phyloP scores from a whole-genome alignment of 805 yeast species.

The Maudiozyma serrabonitensis region DNA sequence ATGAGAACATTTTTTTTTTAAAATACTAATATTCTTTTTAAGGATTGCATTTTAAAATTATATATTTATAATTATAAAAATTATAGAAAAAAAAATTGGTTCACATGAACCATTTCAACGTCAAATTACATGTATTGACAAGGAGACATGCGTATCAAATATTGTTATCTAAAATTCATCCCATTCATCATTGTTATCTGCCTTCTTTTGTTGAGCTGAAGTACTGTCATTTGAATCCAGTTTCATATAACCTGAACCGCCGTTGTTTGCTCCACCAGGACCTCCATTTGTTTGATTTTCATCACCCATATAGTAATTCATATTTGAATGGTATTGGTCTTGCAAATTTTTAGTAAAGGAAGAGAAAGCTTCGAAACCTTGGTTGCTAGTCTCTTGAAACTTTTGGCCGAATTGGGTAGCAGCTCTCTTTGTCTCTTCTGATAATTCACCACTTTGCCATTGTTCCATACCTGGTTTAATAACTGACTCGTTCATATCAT shows the following conservation, averaged over 20 bases:
- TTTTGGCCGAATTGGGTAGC: conserved; percentile 93
- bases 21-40: background rate
- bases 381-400: conserved; percentile 78
- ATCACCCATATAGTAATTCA: conserved; percentile 27
- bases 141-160: background rate
- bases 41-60: background rate
- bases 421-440: conserved; percentile 80
- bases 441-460: conserved; percentile 59
- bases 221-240: conserved; percentile 37
- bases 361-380: conserved; percentile 60
- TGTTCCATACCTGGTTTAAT: conserved; percentile 87
- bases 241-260: conserved; percentile 38
- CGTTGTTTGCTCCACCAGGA: conserved; percentile 21
- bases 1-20: background rate
- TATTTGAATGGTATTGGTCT: conserved; percentile 25
- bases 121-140: background rate
- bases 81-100: background rate
- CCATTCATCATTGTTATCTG: conserved; percentile 51
- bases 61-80: background rate
- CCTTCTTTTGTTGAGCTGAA: conserved; percentile 27
- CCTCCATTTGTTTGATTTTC: conserved; percentile 33
- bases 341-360: conserved; percentile 41
- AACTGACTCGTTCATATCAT: conserved; percentile 77
- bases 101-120: background rate
- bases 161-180: conserved; percentile 41